Base-by-base conservation (phyloP, 805 yeast genomes). In the Ogataea trehaloabstinens region DNA sequence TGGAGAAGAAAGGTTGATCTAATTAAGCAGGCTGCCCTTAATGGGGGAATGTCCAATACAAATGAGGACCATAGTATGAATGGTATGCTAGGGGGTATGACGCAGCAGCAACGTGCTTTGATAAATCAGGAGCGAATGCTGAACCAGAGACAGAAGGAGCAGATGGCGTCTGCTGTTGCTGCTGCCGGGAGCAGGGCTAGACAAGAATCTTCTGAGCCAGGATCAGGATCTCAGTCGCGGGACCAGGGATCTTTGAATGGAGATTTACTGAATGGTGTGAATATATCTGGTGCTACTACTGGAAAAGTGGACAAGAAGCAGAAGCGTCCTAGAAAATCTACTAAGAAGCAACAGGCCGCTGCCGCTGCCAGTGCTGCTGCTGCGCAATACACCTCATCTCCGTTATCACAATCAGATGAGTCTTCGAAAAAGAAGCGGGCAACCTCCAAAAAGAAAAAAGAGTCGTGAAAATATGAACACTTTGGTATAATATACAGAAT, bases 1-100 rank as follows among this genome's bases (percentile, higher is more conserved):
- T 79, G 85, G 64, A 71, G 95, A 38, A 70, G 85, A 33, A 77
- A 85, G 56, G 76, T 78, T 53, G 82, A 76, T 41, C 68, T 76
- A 44, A 56, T 70, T 41, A 70, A 71, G 43, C 74, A 71, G 41
- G 71, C 68, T 17, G 66, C 71, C 10, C 51, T 63, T 35, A 53
- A 57, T 20, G 51, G 48, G 19, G 52, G 52, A 5, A 42, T 45
- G 39, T 35, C 40, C 19, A 34, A 34, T 30, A 45, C 34, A 28
- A 34, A 38, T 21, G 37, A 39, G 37, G 53, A 46, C 19, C 47
- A 49, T 5, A 49, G 45, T 34, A 53, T 48, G 51, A 53, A 50
- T 39, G 55, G 58, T 8, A 42, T 56, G 22, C 40, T 51, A 20
- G 59, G 58, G 3, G 59, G 55, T 16, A 38, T 57, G 44, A 52